Percentiles rank a stretch among this genome's conserved stretches.
Conservation (phyloP, 2,329 filamentous ascomycete genomes). For the Fonsecaea erecta region DNA sequence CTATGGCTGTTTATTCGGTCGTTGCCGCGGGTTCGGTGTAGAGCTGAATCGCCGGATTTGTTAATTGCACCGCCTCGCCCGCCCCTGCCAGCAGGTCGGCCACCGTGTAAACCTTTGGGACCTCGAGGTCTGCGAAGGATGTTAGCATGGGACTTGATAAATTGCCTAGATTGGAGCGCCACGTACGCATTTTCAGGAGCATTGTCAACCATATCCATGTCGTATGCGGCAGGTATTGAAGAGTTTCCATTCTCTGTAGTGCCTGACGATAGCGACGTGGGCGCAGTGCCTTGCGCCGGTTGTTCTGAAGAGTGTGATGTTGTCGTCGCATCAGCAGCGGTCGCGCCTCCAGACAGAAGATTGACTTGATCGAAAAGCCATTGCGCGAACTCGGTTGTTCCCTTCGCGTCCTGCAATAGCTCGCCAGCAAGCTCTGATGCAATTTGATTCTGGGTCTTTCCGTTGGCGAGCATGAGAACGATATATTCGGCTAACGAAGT, state of each 20-base stretch:
- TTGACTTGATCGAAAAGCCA: conserved; percentile 93
- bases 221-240: conserved; percentile 35
- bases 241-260: conserved; percentile 61
- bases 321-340: conserved; percentile 14
- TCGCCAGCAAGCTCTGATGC: conserved; percentile 86
- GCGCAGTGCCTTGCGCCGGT: conserved; percentile 61
- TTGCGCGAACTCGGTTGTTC: conserved; percentile 78
- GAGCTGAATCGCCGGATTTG: conserved; percentile 71
- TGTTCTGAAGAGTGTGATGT: conserved; percentile 59
- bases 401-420: conserved; percentile 82
- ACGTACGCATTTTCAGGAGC: conserved; percentile 39
- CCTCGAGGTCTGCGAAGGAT: conserved; percentile 74
- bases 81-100: conserved; percentile 67
- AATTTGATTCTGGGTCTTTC: conserved; percentile 89
- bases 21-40: conserved; percentile 80
- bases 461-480: conserved; percentile 94
- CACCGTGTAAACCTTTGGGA: conserved; percentile 90
- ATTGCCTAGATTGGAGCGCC: background rate
- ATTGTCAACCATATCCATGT: conserved; percentile 36
- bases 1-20: conserved; percentile 81
- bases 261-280: conserved; percentile 37
- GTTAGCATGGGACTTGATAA: conserved; percentile 10
- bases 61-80: conserved; percentile 88
- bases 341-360: conserved; percentile 27
- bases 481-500: conserved; percentile 93